A percentile compares a stretch with the other conserved stretches of the same genome.
Evolutionary conservation across 495 filamentous ascomycete species (phyloP).

Genomic region (Opeltia flavorubescens): DNA sequence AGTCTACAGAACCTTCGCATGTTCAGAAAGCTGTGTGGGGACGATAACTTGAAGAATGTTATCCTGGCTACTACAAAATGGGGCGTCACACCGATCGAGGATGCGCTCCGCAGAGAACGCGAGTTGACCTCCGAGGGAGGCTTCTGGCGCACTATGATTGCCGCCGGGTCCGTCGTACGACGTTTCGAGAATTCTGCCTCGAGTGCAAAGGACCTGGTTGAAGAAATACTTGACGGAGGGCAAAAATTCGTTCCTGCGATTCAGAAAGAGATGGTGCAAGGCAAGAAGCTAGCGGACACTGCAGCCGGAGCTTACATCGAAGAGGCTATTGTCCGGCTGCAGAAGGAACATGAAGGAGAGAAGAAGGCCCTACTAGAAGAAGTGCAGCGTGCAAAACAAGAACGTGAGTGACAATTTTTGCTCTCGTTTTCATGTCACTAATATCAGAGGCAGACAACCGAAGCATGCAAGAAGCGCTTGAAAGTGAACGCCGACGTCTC

Average conservation of each 20-base stretch:
- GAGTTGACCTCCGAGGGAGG: background rate
- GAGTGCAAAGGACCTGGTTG: background rate
- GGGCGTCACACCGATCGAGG: background rate
- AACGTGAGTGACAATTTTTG: background rate
- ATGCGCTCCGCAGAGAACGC: background rate
- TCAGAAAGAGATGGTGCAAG: background rate
- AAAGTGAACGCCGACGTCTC: background rate
- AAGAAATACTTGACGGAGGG: background rate
- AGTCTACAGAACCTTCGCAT: slow-evolving; percentile 10
- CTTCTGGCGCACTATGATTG: background rate
- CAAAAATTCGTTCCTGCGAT: background rate
- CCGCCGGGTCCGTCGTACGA: background rate
- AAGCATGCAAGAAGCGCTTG: background rate
- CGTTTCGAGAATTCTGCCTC: background rate
- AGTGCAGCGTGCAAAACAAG: background rate
- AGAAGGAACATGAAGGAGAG: background rate
- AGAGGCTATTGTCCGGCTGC: background rate
- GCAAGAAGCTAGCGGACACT: background rate
- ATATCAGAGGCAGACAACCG: background rate
- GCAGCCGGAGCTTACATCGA: background rate
- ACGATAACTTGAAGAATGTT: slow-evolving; percentile 6
- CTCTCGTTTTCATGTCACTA: background rate
- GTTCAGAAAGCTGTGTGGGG: slow-evolving; percentile 12
- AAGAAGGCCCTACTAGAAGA: background rate
- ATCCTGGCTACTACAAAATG: slow-evolving; percentile 14